Evolutionary conservation across 2,329 filamentous ascomycete species (phyloP), one percentile per base, ranked within the genome.

Genomic region (Blastomyces parvus): DNA sequence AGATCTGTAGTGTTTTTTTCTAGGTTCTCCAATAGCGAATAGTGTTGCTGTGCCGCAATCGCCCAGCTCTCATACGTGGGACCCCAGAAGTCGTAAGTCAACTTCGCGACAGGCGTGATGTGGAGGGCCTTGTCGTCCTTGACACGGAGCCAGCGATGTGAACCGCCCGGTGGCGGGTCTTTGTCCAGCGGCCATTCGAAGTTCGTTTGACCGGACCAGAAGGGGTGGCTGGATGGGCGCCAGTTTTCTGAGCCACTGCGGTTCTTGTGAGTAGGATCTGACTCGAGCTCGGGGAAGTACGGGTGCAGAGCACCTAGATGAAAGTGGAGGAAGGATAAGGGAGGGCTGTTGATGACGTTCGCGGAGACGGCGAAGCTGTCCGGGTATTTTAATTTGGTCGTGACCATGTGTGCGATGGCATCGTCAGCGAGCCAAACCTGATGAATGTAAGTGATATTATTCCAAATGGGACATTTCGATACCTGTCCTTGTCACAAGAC

Each of bases 271-370:
- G 55, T 57, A n/a, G 55, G 33, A 36, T 60, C 38, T 30, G 5
- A 19, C 13, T 46, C 58, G 27, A 74, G 46, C 56, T 84, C 83
- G 2, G 83, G 82, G 25, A 83, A 76, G 69, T 84, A 85, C 2
- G 83, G 80, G 60, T 80, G 75, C n/a, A 83, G 76, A 22, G 80
- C 79, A 5, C 80, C 81, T 11, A 81, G 74, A 62, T 83, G 82
- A 68, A 79, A 80, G 67, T 86, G 83, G 22, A 85, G 74, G 73
- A 81, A 80, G 57, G 78, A 78, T 30, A 84, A 78, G 13, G 82
- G 76, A 17, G 82, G 82, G 58, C 83, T 80, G 64, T 85, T 85
- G 66, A 85, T 74, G 27, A 86, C 76, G 66, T 85, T 84, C 56
- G 82, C 82, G 2, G 81, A 82, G n/a, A 85, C 79, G 55, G 80